Base-by-base conservation (phyloP, 257 asterid species). In the Scutellaria minor region DNA sequence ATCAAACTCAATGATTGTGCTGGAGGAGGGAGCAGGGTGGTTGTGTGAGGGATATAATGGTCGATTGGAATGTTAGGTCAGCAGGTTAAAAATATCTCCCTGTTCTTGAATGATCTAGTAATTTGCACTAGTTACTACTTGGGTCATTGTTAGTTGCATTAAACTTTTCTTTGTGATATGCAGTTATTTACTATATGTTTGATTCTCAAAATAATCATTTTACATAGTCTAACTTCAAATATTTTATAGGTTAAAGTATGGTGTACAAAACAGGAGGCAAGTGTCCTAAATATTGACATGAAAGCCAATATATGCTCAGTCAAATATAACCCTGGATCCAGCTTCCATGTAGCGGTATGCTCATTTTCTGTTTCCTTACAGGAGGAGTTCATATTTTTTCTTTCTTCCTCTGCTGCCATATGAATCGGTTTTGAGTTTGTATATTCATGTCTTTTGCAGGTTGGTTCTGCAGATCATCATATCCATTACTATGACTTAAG, bases 301-400 rank as follows among this genome's bases (percentile, higher is more conserved):
- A 92, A 90, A 76, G 96, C 98, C 66, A 92, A 92, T 80, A 88
- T 90, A 73, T 92, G 96, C 70, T 92, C 98, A 0, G 98, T 92
- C 83, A 92, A 90, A 76, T 92, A 85, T 76, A 92, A 92, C 83
- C 96, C 96, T 31, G 96, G 90, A 82, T 92, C 96, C 62, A 85
- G 94, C 80, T n/a, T 78, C 27, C 84, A 86, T 66, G 57, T 92
- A 53, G 98, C 96, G 61, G 97, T 90, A 80, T 72, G 85, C 70
- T 68, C 70, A 8, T 41, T 45, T 55, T 44, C 67, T 70, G 50
- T 73, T 50, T 40, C 44, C 11, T 70, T 57, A 10, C 8, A 6
- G 42, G 39, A 68, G 20, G 39, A 68, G 20, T 66, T 58, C 50
- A 13, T 74, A 37, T 10, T 64, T 6, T 12, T 41, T 58, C 70